Evolutionary conservation across 805 yeast species (phyloP).

Genomic region (Jamesozyma gamospora): DNA sequence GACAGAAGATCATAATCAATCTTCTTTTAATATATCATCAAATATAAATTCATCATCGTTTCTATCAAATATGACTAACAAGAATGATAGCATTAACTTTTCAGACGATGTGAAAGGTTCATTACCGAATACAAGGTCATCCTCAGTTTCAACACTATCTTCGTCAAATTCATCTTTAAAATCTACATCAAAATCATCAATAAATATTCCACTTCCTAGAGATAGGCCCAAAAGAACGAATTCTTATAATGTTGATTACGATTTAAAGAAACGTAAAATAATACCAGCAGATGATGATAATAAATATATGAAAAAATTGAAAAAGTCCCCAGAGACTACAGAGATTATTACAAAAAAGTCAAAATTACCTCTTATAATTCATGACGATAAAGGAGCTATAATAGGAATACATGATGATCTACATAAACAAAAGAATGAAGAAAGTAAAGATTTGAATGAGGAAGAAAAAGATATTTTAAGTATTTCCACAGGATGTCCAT

Average conservation of each 20-base stretch:
- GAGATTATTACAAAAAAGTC: neutral
- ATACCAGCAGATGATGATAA: constrained; percentile 18
- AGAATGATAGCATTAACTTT: too few relatives aligned
- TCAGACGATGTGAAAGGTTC: too few relatives aligned
- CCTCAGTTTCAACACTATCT: neutral
- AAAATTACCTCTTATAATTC: neutral
- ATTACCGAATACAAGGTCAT: neutral
- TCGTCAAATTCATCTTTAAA: neutral
- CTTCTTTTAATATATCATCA: too few relatives aligned
- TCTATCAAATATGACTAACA: too few relatives aligned
- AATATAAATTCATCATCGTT: too few relatives aligned
- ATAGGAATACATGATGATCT: constrained; percentile 2
- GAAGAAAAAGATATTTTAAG: constrained; percentile 46
- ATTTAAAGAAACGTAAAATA: constrained; percentile 24
- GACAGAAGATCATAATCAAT: too few relatives aligned
- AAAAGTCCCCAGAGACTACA: neutral
- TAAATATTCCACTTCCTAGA: neutral
- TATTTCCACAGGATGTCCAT: constrained; percentile 61
- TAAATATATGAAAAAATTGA: constrained; percentile 3
- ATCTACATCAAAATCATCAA: constrained; percentile 4
- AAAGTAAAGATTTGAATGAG: neutral
- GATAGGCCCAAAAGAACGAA: constrained; percentile 23
- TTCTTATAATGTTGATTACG: constrained; percentile 25
- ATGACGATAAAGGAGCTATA: constrained; percentile 1
- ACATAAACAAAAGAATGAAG: neutral